These are phyloP conservation scores for Trichoderma sp. DNA, from an alignment of 2,329 filamentous ascomycete species.

Conservation along the genomic window DNA sequence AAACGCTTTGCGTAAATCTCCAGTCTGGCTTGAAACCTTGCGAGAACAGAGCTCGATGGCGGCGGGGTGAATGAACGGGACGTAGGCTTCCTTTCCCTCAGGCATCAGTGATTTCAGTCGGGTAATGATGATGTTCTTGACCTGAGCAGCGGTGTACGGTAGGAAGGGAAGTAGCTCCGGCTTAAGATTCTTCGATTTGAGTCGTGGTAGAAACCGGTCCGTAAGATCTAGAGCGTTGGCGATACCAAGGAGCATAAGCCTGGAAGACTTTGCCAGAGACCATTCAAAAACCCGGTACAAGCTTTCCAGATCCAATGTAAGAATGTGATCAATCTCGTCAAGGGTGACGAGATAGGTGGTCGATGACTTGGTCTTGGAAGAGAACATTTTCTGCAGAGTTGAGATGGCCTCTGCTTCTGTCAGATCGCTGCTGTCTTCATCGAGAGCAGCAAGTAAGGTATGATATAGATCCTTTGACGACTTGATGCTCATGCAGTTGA, in stretches of 20 bases:
- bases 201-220: conserved; percentile 86
- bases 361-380: conserved; percentile 54
- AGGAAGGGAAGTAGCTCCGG: conserved; percentile 87
- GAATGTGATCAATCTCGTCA: conserved; percentile 92
- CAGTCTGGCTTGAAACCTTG: conserved; percentile 91
- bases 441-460: conserved; percentile 70
- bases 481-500: conserved; percentile 98
- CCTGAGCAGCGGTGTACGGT: conserved; percentile 84
- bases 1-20: conserved; percentile 91
- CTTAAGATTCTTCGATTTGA: conserved; percentile 90
- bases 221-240: conserved; percentile 95
- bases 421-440: conserved; percentile 52
- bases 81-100: conserved; percentile 53
- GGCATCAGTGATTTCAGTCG: conserved; percentile 75
- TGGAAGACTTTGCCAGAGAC: conserved; percentile 79
- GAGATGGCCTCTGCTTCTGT: conserved; percentile 65
- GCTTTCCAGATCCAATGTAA: conserved; percentile 83
- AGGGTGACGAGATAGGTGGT: conserved; percentile 78
- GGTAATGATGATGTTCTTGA: conserved; percentile 80
- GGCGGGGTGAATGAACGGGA: conserved; percentile 90
- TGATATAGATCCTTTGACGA: conserved; percentile 81
- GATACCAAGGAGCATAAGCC: conserved; percentile 82
- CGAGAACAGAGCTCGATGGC: conserved; percentile 92
- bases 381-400: conserved; percentile 68
- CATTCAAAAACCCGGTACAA: conserved; percentile 95